A percentile compares a stretch with the other conserved stretches of the same genome.
phyloP scores from a whole-genome alignment of 306 rosid species.

The Castanopsis chinensis region DNA sequence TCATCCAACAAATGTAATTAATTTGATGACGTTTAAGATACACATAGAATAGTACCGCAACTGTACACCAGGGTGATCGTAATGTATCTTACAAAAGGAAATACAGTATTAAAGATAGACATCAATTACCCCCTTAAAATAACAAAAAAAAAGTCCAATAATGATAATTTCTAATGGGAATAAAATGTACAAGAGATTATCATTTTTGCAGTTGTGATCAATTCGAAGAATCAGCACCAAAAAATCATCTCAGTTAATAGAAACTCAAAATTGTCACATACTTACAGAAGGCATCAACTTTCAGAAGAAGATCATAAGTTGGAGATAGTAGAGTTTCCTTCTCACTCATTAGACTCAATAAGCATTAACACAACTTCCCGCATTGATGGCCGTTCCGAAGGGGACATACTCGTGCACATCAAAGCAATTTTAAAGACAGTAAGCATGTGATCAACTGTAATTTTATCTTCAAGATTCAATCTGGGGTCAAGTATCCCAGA shows the following conservation, averaged over 20 bases:
- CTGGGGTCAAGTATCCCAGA: slow-evolving; percentile 69
- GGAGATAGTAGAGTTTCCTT: slow-evolving; percentile 48
- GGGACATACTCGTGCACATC: slow-evolving; percentile 69
- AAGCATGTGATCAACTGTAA: slow-evolving; percentile 66
- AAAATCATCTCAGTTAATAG: slow-evolving; percentile 33
- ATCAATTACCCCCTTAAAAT: slow-evolving; percentile 24
- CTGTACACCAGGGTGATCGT: slow-evolving; percentile 53
- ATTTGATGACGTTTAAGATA: slow-evolving; percentile 23
- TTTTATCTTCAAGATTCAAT: slow-evolving; percentile 59
- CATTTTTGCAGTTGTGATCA: slow-evolving; percentile 28
- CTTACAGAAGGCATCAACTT: slow-evolving; percentile 33
- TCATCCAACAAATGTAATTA: neutral
- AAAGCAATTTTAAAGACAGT: slow-evolving; percentile 76
- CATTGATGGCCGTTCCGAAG: slow-evolving; percentile 73
- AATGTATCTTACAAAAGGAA: slow-evolving; percentile 29
- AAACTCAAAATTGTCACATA: slow-evolving; percentile 26
- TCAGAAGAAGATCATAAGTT: slow-evolving; percentile 44
- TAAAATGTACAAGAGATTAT: slow-evolving; percentile 52
- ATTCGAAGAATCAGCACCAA: slow-evolving; percentile 32
- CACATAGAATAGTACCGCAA: slow-evolving; percentile 25
- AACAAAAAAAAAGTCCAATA: slow-evolving; percentile 16
- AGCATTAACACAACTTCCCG: slow-evolving; percentile 84
- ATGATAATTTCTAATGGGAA: slow-evolving; percentile 22
- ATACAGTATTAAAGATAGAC: slow-evolving; percentile 30
- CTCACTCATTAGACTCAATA: slow-evolving; percentile 63